Conservation (phyloP, 345 rosid species). For the Hibiscus syriacus region DNA sequence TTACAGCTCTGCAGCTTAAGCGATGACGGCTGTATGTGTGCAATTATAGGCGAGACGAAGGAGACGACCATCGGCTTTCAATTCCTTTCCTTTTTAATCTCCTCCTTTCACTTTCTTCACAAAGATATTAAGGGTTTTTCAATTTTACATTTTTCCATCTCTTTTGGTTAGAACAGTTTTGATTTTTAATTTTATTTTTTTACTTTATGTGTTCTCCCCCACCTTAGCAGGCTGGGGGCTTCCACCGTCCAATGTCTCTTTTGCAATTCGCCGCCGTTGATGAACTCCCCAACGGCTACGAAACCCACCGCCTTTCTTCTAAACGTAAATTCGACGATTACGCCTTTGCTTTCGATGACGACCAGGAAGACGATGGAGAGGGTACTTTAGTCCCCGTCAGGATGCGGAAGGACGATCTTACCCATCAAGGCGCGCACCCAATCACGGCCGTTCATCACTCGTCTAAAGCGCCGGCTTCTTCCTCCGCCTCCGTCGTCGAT, state of each 20-base stretch:
- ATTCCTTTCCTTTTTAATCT: neutral
- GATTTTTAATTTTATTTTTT: neutral
- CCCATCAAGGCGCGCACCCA: neutral
- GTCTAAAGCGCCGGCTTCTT: conserved; percentile 15
- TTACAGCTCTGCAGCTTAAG: neutral
- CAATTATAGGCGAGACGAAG: neutral
- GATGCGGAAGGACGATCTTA: conserved; percentile 51
- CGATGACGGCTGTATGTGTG: neutral
- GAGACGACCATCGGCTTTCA: neutral
- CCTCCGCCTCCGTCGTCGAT: conserved; percentile 12
- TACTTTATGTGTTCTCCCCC: conserved; percentile 28
- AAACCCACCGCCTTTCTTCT: conserved; percentile 31
- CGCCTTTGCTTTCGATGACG: conserved; percentile 33
- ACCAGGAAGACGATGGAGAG: conserved; percentile 4
- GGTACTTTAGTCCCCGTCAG: conserved; percentile 33
- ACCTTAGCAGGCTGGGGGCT: conserved; percentile 36
- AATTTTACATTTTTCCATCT: too few relatives aligned
- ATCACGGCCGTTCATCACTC: conserved; percentile 29
- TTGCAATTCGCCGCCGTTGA: conserved; percentile 31
- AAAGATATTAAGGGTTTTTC: neutral
- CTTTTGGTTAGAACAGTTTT: too few relatives aligned
- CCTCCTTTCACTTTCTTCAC: neutral
- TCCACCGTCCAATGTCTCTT: conserved; percentile 43
- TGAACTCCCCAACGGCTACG: conserved; percentile 21
- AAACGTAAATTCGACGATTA: conserved; percentile 77